These are phyloP conservation scores for Alternaria sp. DNA, from an alignment of 2,329 filamentous ascomycete genomes.

Conservation along the genomic window DNA sequence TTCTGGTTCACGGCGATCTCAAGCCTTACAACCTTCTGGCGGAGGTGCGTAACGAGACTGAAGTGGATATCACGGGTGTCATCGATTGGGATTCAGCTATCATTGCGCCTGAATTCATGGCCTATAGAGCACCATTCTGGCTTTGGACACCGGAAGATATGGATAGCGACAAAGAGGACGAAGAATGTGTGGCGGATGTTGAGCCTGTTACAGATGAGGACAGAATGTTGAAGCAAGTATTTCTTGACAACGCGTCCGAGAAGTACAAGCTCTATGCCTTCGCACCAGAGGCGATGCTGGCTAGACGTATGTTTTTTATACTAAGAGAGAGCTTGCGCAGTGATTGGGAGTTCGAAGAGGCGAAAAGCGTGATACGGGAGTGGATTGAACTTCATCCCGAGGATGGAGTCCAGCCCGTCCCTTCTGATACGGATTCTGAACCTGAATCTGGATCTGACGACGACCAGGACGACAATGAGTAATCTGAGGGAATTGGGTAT, in stretches of 20 bases:
- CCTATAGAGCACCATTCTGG: slow-evolving; percentile 43
- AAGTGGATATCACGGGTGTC: slow-evolving; percentile 31
- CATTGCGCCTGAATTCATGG: slow-evolving; percentile 43
- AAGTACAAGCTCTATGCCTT: slow-evolving; percentile 37
- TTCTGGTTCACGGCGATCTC: slow-evolving; percentile 39
- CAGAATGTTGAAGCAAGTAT: slow-evolving; percentile 34
- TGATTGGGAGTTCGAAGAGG: not conserved
- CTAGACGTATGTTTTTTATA: slow-evolving; percentile 11
- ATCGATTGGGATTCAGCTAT: slow-evolving; percentile 49
- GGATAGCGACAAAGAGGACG: not conserved
- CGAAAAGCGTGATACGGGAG: slow-evolving; percentile 8
- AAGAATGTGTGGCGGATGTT: not conserved
- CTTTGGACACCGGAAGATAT: slow-evolving; percentile 30
- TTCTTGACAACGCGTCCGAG: slow-evolving; percentile 36
- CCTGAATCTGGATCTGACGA: not conserved
- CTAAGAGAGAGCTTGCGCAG: too few relatives aligned
- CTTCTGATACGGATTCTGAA: not conserved
- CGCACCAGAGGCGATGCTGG: slow-evolving; percentile 29
- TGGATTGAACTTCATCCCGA: slow-evolving; percentile 18
- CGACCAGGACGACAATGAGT: not conserved
- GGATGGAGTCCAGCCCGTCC: not conserved
- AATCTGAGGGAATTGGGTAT: too few relatives aligned
- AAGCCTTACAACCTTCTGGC: slow-evolving; percentile 40
- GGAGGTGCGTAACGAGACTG: slow-evolving; percentile 10
- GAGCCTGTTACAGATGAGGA: not conserved